Conservation (phyloP, 2,329 filamentous ascomycete species). For the Diplodia seriata region DNA sequence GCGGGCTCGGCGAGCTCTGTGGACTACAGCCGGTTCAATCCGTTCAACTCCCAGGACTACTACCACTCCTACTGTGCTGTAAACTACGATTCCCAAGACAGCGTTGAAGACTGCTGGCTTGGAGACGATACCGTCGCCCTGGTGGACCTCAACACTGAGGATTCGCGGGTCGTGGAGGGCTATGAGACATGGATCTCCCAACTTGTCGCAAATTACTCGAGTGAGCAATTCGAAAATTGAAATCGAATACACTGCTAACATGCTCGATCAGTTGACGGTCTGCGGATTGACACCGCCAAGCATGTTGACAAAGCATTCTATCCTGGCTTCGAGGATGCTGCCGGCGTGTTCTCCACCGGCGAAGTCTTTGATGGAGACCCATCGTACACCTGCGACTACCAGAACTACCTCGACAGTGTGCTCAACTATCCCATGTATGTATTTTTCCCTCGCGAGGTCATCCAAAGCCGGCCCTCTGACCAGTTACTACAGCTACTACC, state of each 20-base stretch:
- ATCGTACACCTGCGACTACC: slow-evolving; percentile 45
- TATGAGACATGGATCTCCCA: slow-evolving; percentile 32
- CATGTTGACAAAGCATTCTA: slow-evolving; percentile 49
- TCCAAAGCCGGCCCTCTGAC: background rate
- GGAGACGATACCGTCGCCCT: slow-evolving; percentile 56
- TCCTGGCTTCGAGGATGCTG: slow-evolving; percentile 43
- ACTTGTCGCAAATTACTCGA: slow-evolving; percentile 44
- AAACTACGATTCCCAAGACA: slow-evolving; percentile 61
- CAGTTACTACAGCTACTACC: slow-evolving; percentile 42
- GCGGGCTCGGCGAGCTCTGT: slow-evolving; percentile 55
- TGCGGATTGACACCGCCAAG: slow-evolving; percentile 50
- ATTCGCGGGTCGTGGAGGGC: slow-evolving; percentile 33
- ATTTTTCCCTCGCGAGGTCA: background rate
- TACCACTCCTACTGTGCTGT: slow-evolving; percentile 67
- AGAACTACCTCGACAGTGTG: slow-evolving; percentile 45
- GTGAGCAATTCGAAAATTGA: slow-evolving; percentile 33
- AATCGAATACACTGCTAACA: background rate
- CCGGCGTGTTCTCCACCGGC: slow-evolving; percentile 48
- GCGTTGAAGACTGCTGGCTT: slow-evolving; percentile 58
- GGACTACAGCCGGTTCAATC: slow-evolving; percentile 60
- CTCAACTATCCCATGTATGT: slow-evolving; percentile 46
- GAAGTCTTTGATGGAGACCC: slow-evolving; percentile 47
- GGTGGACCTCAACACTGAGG: slow-evolving; percentile 56
- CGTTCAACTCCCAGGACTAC: slow-evolving; percentile 64
- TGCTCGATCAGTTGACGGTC: slow-evolving; percentile 44